Evolutionary conservation across 352 stramenopile genomes (phyloP), one percentile per base, ranked within the genome.

Genomic region (Phytophthora pseudosyringae): DNA sequence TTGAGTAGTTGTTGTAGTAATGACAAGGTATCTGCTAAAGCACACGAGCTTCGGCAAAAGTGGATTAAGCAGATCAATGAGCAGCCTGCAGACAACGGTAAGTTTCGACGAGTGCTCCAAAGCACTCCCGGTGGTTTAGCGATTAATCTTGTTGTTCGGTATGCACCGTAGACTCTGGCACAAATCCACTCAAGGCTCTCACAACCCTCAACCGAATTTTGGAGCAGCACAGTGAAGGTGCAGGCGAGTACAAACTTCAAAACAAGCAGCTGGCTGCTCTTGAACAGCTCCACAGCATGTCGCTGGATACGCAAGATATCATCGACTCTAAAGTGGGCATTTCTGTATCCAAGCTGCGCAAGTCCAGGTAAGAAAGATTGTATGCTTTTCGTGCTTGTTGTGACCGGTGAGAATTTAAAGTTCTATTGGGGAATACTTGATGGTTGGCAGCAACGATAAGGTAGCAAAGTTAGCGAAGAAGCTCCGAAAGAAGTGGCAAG

Each of bases 401-500:
- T 21, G 21, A 21, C 21, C 21, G 21, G 21, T 21, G 21, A 21
- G 21, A 21, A 21, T 21, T 21, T 21, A 21, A 21, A 2, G 21
- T 44, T 50, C 0, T 49, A 16, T 31, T 39, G 28, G 46, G 16
- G 6, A 15, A 13, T 28, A 16, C 31, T 47, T 79, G 78, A 46
- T 69, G 75, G 48, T 62, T 76, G 51, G 12, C 69, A 91, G 57
- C 60, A 81, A 88, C 64, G 75, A 89, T 33, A 78, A 83, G n/a
- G 53, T 91, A 67, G 69, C 69, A 45, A 77, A 84, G 41, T 68
- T 77, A 12, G 82, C 86, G 3, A 74, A 78, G 18, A 80, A 80
- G 47, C 75, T 94, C 13, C 83, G 83, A 21, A 89, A 89, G 65
- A 92, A 94, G 68, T 94, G 86, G 86, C 90, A 91, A 76, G 78